Evolutionary conservation across 176 grass and related monocot species (phyloP), one percentile per base, ranked within the genome.

Genomic region (Eleusine coracana): DNA sequence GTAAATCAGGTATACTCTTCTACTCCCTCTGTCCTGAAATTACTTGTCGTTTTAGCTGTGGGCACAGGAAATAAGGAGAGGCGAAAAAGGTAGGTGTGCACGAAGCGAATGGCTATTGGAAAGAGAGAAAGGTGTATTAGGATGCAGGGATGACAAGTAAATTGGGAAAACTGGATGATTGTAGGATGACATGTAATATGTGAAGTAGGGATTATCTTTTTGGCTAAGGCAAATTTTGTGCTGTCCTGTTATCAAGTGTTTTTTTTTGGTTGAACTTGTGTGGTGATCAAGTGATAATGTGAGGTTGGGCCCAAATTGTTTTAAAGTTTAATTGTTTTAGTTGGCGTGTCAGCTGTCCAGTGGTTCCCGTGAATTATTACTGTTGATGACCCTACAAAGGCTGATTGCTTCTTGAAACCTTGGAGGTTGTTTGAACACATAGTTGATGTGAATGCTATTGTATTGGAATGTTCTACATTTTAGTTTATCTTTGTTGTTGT

Each of bases 391-490:
- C 44, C 18, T 55, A 51, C 40, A 34, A 34, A 31, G 25, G 10
- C 25, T 83, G 50, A 38, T 73, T 74, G 20, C 52, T 89, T 78
- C 14, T 76, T 66, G 31, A 59, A 82, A 67, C 29, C 7, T 67
- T 72, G 17, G 72, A 29, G 49, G 16, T 82, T 82, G 31, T 82
- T 44, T 66, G 12, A 49, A n/a, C 59, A 37, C 54, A n/a, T 51
- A 50, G 2, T 78, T 73, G 59, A 51, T 10, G 5, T 73, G n/a
- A n/a, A 54, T 85, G 48, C 54, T 51, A 66, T 83, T 66, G 1
- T 58, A 8, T 73, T 14, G 55, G 61, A 79, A 75, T 70, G n/a
- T 63, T 89, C 46, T 27, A 63, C 60, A 18, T 61, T 34, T 55
- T 40, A 40, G 25, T 29, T 14, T 28, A 81, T 45, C 44, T 10